Base-by-base conservation (phyloP, 768 basidiomycete species). In the Pulveroboletus sp. region DNA sequence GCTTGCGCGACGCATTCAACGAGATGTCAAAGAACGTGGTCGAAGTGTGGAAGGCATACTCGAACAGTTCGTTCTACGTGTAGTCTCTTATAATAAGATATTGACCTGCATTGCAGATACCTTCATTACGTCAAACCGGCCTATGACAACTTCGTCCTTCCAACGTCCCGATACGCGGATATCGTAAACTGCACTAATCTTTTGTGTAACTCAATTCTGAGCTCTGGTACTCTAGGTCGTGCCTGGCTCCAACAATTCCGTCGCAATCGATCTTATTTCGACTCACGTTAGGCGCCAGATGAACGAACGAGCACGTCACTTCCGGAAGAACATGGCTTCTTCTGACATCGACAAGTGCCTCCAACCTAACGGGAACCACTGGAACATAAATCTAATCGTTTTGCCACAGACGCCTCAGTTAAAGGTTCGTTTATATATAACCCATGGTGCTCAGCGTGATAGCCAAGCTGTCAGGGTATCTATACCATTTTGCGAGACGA, bases 111-210 rank as follows among this genome's bases (percentile, higher is more conserved):
- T 48, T 24, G n/a, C 62, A 91, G 88, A 68, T 96, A 96, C 63
- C 79, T 97, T 20, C 87, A 93, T 26, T 94, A 85, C 63, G 95
- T 99, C 58, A 99, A 99, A 63, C 92, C 90, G 5, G 83, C 92
- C 4, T 95, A 86, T 59, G 96, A 98, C 65, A 88, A 89, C 65
- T 96, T 94, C 56, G 93, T 99, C 19, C 81, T 80, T 27, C 95
- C 95, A 2, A 89, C 89, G 3, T 79, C 93, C 13, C 79, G 83
- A 37, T 77, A 86, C 63, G 95, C 95, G 3, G 93, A 99, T 63
- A 91, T 99, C 31, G 93, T 93, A 57, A 40, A 63, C 49, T 17
- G 22, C 29, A 49, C 34, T 41, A 14, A 36, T 50, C 24, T 20
- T 26, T 17, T 16, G 20, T 2, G 29, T 35, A 14, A 17, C 10